Evolutionary conservation across 2,329 filamentous ascomycete genomes (phyloP), one percentile per base, ranked within the genome.

Genomic region (Cadophora gregata): DNA sequence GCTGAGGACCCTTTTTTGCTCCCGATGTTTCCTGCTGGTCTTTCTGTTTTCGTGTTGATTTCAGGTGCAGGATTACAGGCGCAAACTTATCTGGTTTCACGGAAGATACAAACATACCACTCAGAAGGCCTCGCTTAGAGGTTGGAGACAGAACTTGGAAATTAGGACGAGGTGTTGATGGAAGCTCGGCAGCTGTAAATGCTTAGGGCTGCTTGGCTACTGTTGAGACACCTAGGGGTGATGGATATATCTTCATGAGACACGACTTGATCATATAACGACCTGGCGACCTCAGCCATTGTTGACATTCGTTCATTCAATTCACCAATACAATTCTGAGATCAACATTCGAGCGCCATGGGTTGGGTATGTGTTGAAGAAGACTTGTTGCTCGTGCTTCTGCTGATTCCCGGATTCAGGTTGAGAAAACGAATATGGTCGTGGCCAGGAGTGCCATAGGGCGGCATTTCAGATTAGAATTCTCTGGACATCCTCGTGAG

Each of bases 391-490:
- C n/a, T 36, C n/a, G 19, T n/a, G 27, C 12, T 24, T 27, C 50
- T 61, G 60, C 61, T 69, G 16, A 70, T 27, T 53, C 47, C 19
- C 38, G 5, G 7, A 21, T 56, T n/a, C 50, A 75, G 74, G 71
- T 75, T 33, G 73, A 74, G 61, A 74, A 70, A 58, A 76, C 73
- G n/a, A 77, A 76, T 55, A 75, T 71, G 70, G 69, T 72, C 67
- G 84, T 93, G 71, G 92, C 91, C 68, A 81, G 80, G 69, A 89
- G 88, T 76, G 78, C 83, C 38, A 84, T 93, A 67, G 92, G 92
- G 69, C 82, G 84, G 71, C 91, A 89, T 82, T 97, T 97, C 80
- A 87, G 88, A 71, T 86, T 97, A 48, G 92, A 96, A 69, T 91
- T 91, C 71, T 93, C 87, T 47, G 92, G 92, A 74, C 91, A 95